Percentiles rank a stretch among this genome's conserved stretches.
Conservation (phyloP, 2,329 filamentous ascomycete species). For the Cladosporium sp. region DNA sequence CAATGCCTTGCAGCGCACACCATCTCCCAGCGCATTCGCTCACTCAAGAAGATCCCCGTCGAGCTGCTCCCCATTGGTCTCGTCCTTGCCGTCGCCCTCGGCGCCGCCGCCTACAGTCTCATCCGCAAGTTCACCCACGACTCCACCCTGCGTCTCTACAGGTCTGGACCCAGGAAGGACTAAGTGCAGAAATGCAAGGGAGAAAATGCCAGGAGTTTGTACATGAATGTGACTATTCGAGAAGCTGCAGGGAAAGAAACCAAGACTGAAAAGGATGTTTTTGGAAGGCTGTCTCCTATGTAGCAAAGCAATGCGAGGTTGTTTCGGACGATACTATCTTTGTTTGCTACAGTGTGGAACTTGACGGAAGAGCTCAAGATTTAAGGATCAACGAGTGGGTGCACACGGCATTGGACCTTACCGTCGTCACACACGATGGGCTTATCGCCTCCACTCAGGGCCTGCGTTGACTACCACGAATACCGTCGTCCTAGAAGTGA, state of each 20-base stretch:
- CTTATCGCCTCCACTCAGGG: background rate
- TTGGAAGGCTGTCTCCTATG: constrained; percentile 6
- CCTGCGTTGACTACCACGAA: background rate
- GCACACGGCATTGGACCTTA: background rate
- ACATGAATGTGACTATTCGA: constrained; percentile 13
- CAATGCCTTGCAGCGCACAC: constrained; percentile 71
- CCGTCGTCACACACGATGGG: background rate
- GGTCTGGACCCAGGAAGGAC: constrained; percentile 15
- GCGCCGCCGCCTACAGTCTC: constrained; percentile 80
- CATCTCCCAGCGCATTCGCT: constrained; percentile 90
- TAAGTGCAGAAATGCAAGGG: background rate
- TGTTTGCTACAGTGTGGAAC: background rate
- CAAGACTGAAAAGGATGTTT: constrained; percentile 6
- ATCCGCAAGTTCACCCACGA: constrained; percentile 80
- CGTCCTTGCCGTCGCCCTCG: constrained; percentile 75
- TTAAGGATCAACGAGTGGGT: background rate
- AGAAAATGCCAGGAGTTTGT: constrained; percentile 11
- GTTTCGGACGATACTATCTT: constrained; percentile 4
- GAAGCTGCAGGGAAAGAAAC: constrained; percentile 6
- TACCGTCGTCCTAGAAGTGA: background rate
- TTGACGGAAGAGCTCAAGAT: background rate
- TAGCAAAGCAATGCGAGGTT: constrained; percentile 18
- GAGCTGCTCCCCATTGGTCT: constrained; percentile 93
- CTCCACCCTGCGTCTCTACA: constrained; percentile 80
- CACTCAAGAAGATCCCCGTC: constrained; percentile 83